Percentiles rank a stretch among this genome's conserved stretches.
Evolutionary conservation across 2,329 filamentous ascomycete species (phyloP).

Genomic region (Chaetoscypha palmicola): DNA sequence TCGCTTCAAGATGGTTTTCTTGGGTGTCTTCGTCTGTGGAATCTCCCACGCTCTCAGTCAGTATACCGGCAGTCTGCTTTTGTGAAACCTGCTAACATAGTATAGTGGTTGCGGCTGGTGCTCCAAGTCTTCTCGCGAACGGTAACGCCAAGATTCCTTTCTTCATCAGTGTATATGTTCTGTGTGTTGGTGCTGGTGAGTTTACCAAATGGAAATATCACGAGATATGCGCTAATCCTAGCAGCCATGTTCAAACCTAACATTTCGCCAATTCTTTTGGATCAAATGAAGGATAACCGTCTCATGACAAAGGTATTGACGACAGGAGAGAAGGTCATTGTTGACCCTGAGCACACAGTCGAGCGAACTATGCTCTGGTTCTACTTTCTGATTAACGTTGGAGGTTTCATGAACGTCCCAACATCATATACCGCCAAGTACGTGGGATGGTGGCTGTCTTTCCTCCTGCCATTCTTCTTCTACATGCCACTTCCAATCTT

Average conservation of each 20-base stretch:
- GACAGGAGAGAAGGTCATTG: conserved; percentile 52
- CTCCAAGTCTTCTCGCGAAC: conserved; percentile 32
- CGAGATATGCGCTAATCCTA: conserved; percentile 15
- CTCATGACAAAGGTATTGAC: conserved; percentile 36
- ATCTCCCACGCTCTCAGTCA: conserved; percentile 44
- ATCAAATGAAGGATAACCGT: conserved; percentile 43
- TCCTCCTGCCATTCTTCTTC: conserved; percentile 44
- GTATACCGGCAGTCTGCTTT: no score
- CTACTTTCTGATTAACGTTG: conserved; percentile 64
- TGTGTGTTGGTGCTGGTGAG: conserved; percentile 28
- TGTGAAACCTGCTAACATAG: conserved; percentile 23
- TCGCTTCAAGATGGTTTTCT: conserved; percentile 55
- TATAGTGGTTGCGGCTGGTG: conserved; percentile 35
- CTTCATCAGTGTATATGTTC: conserved; percentile 23
- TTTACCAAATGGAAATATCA: conserved; percentile 27
- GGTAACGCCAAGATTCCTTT: conserved; percentile 55
- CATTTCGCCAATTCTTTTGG: conserved; percentile 55
- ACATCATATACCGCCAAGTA: conserved; percentile 38
- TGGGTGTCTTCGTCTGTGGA: conserved; percentile 44
- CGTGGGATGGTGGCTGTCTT: conserved; percentile 44
- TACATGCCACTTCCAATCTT: conserved; percentile 51
- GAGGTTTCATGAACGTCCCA: conserved; percentile 43
- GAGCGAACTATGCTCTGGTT: conserved; percentile 43
- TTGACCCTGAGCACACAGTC: conserved; percentile 52
- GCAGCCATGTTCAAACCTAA: conserved; percentile 64